Percentiles rank a stretch among this genome's conserved stretches.
Evolutionary conservation across 2,329 filamentous ascomycete species (phyloP).

Genomic region (Aureobasidium pullulans): DNA sequence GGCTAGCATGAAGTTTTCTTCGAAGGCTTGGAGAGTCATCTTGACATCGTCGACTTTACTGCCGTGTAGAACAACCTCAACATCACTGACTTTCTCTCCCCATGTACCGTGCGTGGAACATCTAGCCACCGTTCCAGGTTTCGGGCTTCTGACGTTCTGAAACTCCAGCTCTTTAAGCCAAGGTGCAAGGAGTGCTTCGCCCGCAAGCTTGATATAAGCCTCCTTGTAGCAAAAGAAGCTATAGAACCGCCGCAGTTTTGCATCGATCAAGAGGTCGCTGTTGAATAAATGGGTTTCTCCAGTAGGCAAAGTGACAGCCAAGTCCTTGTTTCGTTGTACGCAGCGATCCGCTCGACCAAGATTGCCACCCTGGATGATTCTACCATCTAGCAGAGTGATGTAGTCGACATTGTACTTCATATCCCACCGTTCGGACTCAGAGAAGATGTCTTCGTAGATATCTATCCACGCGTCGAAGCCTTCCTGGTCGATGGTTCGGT

Average conservation of each 20-base stretch:
- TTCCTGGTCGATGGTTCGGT: conserved; percentile 51
- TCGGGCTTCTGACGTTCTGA: conserved; percentile 52
- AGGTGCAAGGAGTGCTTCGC: conserved; percentile 64
- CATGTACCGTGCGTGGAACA: conserved; percentile 38
- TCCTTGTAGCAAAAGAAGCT: conserved; percentile 73
- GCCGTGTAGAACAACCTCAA: conserved; percentile 45
- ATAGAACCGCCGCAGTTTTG: conserved; percentile 64
- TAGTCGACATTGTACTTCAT: conserved; percentile 50
- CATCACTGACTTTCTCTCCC: conserved; percentile 40
- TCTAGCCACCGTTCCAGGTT: conserved; percentile 33
- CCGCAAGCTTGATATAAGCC: conserved; percentile 76
- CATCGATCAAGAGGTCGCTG: conserved; percentile 46
- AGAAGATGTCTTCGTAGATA: conserved; percentile 65
- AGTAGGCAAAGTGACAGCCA: conserved; percentile 30
- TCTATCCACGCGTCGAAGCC: conserved; percentile 64
- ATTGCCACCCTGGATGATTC: conserved; percentile 30
- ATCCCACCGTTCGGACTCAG: conserved; percentile 51
- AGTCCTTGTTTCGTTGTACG: conserved; percentile 30
- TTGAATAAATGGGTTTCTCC: conserved; percentile 32
- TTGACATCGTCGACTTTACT: conserved; percentile 43
- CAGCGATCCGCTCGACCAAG: conserved; percentile 39
- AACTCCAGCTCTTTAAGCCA: conserved; percentile 70
- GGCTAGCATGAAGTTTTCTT: conserved; percentile 52
- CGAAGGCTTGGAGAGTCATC: conserved; percentile 52
- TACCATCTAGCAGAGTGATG: conserved; percentile 39